Base-by-base conservation (phyloP, 345 rosid genomes). In the Citropsis articulata region DNA sequence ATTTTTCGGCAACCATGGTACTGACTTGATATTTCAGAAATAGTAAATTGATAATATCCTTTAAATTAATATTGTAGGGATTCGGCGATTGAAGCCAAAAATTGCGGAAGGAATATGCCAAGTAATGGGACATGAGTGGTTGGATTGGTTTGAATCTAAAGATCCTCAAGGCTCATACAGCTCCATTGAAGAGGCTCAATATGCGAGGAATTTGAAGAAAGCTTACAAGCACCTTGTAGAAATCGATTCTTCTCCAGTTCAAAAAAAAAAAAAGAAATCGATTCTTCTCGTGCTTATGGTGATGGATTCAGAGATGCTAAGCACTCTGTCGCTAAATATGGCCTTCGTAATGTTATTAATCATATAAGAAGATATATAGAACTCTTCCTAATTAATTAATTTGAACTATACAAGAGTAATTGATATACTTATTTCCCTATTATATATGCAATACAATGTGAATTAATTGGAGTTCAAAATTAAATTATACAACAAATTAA, bases 281-380 rank as follows among this genome's bases (percentile, higher is more conserved):
- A 42, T 42, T 21, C 30, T 6, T 45, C 57, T n/a, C 50, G 3
- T 10, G 63, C 16, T 13, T 78, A 71, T 53, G 71, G 76, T 10
- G 76, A 78, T 30, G 77, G 81, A 19, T 78, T 78, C 53, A 71
- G 81, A 13, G 65, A 72, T 27, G 77, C 72, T 7, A 55, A 71
- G 24, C 45, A 48, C 30, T 71, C 76, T 2, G 35, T 78, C 6
- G 61, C 33, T 18, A 71, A 21, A 25, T 10, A 57, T 30, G 77
- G 72, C 13, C 77, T 66, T 24, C 1, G 0, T 0, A 1, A 18
- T 7, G 77, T 72, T 0, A 22, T 66, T 9, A 27, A 56, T 19
- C 42, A 79, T 14, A 56, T 72, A 12, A 3, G 25, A 5, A 40
- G n/a, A 5, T 14, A 8, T 14, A 8, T 9, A 18, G 67, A 64